Conservation (phyloP, 140 eudicot genomes). For the Cichorium intybus region DNA sequence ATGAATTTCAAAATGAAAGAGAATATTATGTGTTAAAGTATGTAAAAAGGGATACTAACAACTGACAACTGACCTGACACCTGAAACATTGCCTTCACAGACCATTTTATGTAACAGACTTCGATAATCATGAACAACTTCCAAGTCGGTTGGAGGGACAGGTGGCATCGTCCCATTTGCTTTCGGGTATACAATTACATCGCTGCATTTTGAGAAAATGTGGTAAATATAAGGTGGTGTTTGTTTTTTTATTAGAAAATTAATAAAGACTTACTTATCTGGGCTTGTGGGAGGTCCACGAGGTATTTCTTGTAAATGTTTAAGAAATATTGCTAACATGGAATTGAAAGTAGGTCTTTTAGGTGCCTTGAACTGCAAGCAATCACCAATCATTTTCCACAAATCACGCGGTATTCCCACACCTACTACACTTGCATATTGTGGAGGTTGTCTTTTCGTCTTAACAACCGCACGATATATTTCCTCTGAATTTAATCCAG, state of each 20-base stretch:
- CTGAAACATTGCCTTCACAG: constrained; percentile 80
- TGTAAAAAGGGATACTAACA: constrained; percentile 9
- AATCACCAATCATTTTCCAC: constrained; percentile 99
- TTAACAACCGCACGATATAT: constrained; percentile 84
- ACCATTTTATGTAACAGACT: constrained; percentile 74
- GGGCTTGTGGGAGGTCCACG: constrained; percentile 96
- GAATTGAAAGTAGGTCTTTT: constrained; percentile 89
- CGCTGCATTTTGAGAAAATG: constrained; percentile 46
- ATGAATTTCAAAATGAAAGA: constrained; percentile 12
- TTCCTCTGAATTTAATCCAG: constrained; percentile 90
- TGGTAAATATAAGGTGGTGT: not conserved
- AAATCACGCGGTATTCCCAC: constrained; percentile 95
- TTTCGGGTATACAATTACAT: constrained; percentile 40
- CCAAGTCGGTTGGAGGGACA: constrained; percentile 42
- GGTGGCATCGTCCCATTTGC: constrained; percentile 58
- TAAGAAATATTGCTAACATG: constrained; percentile 81
- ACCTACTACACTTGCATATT: constrained; percentile 96
- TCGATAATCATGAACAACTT: constrained; percentile 54
- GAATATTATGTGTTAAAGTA: not conserved
- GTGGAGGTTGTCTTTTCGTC: constrained; percentile 84
- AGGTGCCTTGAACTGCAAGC: constrained; percentile 85
- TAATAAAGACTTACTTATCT: constrained; percentile 88
- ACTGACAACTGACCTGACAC: constrained; percentile 90
- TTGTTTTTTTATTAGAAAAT: too few species aligned
- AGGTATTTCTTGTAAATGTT: constrained; percentile 91